Conservation (phyloP, 257 asterid species). For the Penstemon newberryi region DNA sequence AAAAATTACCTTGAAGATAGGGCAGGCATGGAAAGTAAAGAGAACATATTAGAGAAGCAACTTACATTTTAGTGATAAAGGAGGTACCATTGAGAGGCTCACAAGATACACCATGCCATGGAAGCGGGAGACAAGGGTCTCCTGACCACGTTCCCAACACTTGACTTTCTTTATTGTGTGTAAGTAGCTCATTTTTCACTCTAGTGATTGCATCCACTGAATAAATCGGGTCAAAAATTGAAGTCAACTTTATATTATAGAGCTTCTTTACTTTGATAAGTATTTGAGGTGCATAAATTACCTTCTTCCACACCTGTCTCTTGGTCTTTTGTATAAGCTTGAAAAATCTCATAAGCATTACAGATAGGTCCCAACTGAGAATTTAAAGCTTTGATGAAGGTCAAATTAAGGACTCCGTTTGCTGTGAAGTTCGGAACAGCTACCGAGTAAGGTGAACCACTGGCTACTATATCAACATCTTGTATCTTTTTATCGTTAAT, state of each 20-base stretch:
- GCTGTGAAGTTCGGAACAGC: slow-evolving; percentile 43
- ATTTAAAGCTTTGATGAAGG: slow-evolving; percentile 42
- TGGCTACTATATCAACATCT: slow-evolving; percentile 41
- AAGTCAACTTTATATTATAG: slow-evolving; percentile 5
- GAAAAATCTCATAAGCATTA: slow-evolving; percentile 56
- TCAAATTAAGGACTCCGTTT: slow-evolving; percentile 47
- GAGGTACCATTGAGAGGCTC: slow-evolving; percentile 38
- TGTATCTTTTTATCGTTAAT: slow-evolving; percentile 38
- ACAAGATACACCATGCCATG: slow-evolving; percentile 68
- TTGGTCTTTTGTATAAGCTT: slow-evolving; percentile 37
- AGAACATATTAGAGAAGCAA: slow-evolving; percentile 21
- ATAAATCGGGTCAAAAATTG: background rate
- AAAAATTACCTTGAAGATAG: background rate
- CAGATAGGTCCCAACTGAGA: slow-evolving; percentile 57
- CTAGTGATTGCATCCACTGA: slow-evolving; percentile 45
- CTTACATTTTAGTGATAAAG: slow-evolving; percentile 54
- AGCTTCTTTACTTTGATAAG: background rate
- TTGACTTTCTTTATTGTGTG: slow-evolving; percentile 49
- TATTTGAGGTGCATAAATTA: slow-evolving; percentile 22
- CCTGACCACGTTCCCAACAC: slow-evolving; percentile 56
- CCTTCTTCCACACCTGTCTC: slow-evolving; percentile 52
- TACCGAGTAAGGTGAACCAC: slow-evolving; percentile 33
- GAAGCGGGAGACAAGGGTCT: slow-evolving; percentile 72
- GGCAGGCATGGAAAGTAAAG: slow-evolving; percentile 8
- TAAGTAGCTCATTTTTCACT: slow-evolving; percentile 59